Percentiles rank a stretch among this genome's conserved stretches.
Conservation (phyloP, 345 rosid genomes). For the Limnanthes douglasii region DNA sequence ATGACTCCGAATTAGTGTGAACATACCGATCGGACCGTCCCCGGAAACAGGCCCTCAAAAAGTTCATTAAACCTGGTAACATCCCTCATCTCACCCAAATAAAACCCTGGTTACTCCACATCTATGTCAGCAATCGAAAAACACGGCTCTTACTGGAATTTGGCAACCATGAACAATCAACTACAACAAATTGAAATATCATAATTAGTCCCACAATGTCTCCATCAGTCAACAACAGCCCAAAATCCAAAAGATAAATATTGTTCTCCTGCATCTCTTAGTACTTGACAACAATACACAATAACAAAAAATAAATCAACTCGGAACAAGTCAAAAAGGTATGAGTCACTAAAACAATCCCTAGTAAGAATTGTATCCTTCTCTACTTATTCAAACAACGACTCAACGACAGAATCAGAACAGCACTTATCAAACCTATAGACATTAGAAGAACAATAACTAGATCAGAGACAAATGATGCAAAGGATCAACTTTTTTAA, state of each 20-base stretch:
- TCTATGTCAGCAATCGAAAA: too few relatives aligned
- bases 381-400: conserved; percentile 3
- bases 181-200: too few relatives aligned
- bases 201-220: too few relatives aligned
- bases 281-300: too few relatives aligned
- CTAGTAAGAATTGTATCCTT: conserved; percentile 4
- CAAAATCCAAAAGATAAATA: too few relatives aligned
- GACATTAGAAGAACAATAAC: conserved; percentile 3
- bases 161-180: background rate
- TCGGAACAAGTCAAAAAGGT: too few relatives aligned
- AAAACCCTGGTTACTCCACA: conserved; percentile 37
- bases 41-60: conserved; percentile 79
- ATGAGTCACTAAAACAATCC: too few relatives aligned
- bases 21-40: conserved; percentile 50
- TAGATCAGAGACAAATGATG: conserved; percentile 16
- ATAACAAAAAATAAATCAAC: too few relatives aligned
- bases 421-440: background rate
- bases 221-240: too few relatives aligned
- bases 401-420: conserved; percentile 1
- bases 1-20: conserved; percentile 37
- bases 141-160: background rate
- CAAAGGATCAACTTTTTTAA: conserved; percentile 11
- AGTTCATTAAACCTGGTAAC: conserved; percentile 70
- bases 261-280: too few relatives aligned
- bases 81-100: conserved; percentile 89